phyloP scores from a whole-genome alignment of 192 early-diverging fungal species.

The Neocallimastix lanati region DNA sequence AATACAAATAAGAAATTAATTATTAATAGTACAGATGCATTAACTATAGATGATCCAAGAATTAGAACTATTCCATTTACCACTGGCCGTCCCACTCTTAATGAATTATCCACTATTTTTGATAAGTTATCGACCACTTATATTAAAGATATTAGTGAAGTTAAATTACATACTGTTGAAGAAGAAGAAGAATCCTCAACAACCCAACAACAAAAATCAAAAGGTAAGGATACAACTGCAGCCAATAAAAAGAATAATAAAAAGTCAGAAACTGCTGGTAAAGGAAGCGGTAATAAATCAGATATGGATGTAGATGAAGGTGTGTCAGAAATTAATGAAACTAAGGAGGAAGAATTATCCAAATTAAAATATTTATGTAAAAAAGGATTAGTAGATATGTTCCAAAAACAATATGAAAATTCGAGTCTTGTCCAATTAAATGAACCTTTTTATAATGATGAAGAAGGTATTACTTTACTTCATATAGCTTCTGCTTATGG shows the following conservation, averaged over 20 bases:
- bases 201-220: neutral
- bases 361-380: constrained; percentile 11
- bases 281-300: constrained; percentile 43
- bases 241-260: constrained; percentile 1
- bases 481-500: constrained; percentile 55
- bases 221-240: neutral
- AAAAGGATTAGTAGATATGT: neutral
- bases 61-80: constrained; percentile 59
- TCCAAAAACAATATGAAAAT: neutral
- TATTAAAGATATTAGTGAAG: constrained; percentile 8
- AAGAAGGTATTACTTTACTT: constrained; percentile 30
- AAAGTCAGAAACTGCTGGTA: constrained; percentile 32
- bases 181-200: constrained; percentile 5
- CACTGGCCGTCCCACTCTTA: constrained; percentile 47
- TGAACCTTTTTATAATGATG: constrained; percentile 4
- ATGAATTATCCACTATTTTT: neutral
- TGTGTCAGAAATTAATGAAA: constrained; percentile 13
- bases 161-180: constrained; percentile 13
- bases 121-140: neutral
- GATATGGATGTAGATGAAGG: constrained; percentile 28
- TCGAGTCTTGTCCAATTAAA: neutral
- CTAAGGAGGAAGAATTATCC: constrained; percentile 13
- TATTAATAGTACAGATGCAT: constrained; percentile 1
- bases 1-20: constrained; percentile 29
- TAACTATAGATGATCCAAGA: constrained; percentile 21